A percentile compares a stretch with the other conserved stretches of the same genome.
These are phyloP conservation scores for Celoporthe dispersa DNA, from an alignment of 2,329 filamentous ascomycete genomes.

Conservation along the genomic window DNA sequence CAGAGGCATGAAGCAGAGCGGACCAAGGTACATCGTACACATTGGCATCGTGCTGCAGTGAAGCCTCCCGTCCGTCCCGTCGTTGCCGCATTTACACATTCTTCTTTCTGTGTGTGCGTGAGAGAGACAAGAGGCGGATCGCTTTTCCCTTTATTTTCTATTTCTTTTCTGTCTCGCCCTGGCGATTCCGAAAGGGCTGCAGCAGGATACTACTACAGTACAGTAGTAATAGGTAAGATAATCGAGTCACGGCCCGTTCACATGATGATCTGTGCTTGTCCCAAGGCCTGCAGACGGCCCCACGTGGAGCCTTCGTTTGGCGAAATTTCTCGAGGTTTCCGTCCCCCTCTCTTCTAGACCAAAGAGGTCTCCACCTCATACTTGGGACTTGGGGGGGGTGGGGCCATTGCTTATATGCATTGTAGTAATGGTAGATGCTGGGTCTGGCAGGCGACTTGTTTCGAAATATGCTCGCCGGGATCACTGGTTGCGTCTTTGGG, in stretches of 20 bases:
- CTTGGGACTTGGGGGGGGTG: not conserved
- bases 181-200: no score
- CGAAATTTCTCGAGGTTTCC: slow-evolving; percentile 30
- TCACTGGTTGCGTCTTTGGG: not conserved
- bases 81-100: not conserved
- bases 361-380: not conserved
- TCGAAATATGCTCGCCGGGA: not conserved
- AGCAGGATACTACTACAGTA: not conserved
- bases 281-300: slow-evolving; percentile 12
- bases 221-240: not conserved
- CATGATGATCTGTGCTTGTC: not conserved
- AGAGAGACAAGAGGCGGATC: no score
- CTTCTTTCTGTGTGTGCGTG: no score
- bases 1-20: no score
- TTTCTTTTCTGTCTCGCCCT: not conserved
- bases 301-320: slow-evolving; percentile 28
- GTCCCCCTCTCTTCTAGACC: not conserved
- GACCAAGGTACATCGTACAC: not conserved
- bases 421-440: not conserved
- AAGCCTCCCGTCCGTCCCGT: not conserved
- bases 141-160: not conserved
- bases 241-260: not conserved
- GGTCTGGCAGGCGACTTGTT: not conserved
- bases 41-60: no score
- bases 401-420: not conserved